Percentiles rank a stretch among this genome's conserved stretches.
Conservation (phyloP, 257 asterid genomes). For the Jacaranda mimosifolia region DNA sequence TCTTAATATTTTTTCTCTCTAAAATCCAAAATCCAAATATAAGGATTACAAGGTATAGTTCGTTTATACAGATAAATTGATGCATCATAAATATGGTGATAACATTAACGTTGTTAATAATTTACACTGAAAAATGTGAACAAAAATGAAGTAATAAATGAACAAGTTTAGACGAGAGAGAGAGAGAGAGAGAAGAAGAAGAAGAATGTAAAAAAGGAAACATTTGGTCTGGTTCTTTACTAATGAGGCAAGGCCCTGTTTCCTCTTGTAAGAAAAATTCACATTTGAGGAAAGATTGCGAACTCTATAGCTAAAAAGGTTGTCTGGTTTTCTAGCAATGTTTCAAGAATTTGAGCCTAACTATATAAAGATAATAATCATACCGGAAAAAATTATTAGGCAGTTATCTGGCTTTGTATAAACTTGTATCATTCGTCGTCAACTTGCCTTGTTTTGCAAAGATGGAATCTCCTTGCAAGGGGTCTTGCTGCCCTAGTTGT, state of each 20-base stretch:
- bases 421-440: background rate
- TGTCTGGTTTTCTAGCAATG: no score
- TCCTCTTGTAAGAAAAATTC: background rate
- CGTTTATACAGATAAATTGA: no score
- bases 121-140: no score
- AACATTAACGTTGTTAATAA: no score
- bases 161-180: no score
- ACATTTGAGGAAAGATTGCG: background rate
- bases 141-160: no score
- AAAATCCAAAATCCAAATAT: no score
- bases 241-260: background rate
- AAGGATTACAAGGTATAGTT: no score
- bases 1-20: no score
- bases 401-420: background rate
- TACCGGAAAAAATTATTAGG: background rate
- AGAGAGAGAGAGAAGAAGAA: background rate
- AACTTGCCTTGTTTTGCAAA: constrained; percentile 7
- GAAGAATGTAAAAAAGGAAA: background rate
- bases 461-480: constrained; percentile 42
- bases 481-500: constrained; percentile 19
- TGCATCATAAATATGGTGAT: no score
- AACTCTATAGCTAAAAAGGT: background rate
- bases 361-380: background rate
- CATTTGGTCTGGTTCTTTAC: no score
- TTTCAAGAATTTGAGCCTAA: background rate